Evolutionary conservation across 2,329 filamentous ascomycete species (phyloP).

Genomic region (Colletotrichum sp.): DNA sequence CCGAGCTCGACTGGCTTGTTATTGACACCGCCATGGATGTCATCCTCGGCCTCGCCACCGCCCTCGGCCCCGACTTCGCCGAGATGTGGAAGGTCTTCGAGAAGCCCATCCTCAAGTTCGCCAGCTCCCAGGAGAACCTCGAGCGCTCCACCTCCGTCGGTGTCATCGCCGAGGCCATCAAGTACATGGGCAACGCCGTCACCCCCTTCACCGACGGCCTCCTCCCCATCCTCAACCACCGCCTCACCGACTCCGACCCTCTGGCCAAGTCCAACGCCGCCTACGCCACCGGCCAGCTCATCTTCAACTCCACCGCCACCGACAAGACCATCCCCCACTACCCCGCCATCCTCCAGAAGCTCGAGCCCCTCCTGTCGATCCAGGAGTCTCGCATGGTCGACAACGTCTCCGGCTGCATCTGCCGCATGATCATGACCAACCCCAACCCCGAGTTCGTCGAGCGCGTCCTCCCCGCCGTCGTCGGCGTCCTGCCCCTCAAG

Average conservation of each 20-base stretch:
- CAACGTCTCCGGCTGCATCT: slow-evolving; percentile 91
- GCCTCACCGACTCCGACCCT: slow-evolving; percentile 85
- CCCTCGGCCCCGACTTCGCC: slow-evolving; percentile 80
- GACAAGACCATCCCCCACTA: slow-evolving; percentile 75
- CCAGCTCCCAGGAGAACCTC: slow-evolving; percentile 82
- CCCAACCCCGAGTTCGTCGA: slow-evolving; percentile 81
- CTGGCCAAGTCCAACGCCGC: slow-evolving; percentile 96
- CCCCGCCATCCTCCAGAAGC: slow-evolving; percentile 78
- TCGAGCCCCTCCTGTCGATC: slow-evolving; percentile 83
- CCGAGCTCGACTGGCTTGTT: slow-evolving; percentile 97
- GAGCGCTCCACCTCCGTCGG: slow-evolving; percentile 92
- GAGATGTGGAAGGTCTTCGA: slow-evolving; percentile 97
- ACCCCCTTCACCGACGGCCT: slow-evolving; percentile 81
- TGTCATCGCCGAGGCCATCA: slow-evolving; percentile 88
- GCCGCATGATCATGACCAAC: slow-evolving; percentile 89
- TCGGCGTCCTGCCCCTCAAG: slow-evolving; percentile 82
- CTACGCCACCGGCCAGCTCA: slow-evolving; percentile 86
- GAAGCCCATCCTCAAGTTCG: slow-evolving; percentile 87
- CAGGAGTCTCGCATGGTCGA: slow-evolving; percentile 84
- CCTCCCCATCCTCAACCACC: slow-evolving; percentile 82
- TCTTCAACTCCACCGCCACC: slow-evolving; percentile 79
- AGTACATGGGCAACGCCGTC: slow-evolving; percentile 81
- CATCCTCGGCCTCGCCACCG: slow-evolving; percentile 81
- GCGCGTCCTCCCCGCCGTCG: slow-evolving; percentile 81
- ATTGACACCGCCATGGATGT: slow-evolving; percentile 95